Conservation (phyloP, 345 rosid genomes). For the Eucalyptus cladocalyx region DNA sequence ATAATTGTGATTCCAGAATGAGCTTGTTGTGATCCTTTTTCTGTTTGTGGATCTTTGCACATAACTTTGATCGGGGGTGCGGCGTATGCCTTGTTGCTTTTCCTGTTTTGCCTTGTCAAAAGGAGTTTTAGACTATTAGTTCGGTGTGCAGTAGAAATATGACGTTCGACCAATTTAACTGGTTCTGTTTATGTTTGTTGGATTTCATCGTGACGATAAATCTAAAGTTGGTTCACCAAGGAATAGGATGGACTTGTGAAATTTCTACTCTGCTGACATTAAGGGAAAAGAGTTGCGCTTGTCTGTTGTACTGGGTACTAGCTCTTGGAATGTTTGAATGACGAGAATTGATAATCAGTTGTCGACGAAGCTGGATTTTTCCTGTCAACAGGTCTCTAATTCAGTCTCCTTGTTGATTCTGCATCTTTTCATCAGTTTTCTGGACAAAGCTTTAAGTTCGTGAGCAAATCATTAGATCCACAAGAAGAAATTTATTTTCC, state of each 20-base stretch:
- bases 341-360: not conserved
- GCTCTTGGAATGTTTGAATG: not conserved
- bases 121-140: not conserved
- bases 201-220: not conserved
- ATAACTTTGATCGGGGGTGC: not conserved
- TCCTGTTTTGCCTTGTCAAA: not conserved
- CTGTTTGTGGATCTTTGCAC: not conserved
- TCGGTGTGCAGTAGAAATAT: not conserved
- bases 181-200: not conserved
- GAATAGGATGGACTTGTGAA: not conserved
- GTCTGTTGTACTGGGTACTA: not conserved
- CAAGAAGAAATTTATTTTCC: not conserved
- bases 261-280: not conserved
- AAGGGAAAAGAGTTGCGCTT: not conserved
- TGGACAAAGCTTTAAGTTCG: not conserved
- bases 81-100: not conserved
- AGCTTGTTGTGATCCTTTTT: not conserved
- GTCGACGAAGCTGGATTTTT: not conserved
- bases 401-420: not conserved
- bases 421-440: not conserved
- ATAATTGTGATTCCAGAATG: not conserved
- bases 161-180: not conserved
- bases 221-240: not conserved
- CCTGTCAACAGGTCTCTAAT: not conserved
- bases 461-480: not conserved